These are phyloP conservation scores for Pholiota molesta DNA, from an alignment of 768 basidiomycete genomes.

Conservation along the genomic window DNA sequence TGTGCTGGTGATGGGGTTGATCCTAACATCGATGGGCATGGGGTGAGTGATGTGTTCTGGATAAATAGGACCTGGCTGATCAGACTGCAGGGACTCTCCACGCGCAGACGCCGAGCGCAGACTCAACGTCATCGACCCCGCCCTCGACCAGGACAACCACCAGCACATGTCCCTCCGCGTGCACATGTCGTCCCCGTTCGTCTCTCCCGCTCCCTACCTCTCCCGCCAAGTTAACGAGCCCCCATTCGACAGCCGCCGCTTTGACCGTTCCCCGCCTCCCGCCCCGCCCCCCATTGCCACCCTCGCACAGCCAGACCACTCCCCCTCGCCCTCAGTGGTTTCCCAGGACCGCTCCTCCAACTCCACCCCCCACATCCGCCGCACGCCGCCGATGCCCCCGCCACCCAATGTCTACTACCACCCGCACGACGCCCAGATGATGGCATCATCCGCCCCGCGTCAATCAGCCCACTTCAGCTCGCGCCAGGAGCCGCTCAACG, in stretches of 20 bases:
- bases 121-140: conserved; percentile 28
- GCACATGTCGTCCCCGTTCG: conserved; percentile 34
- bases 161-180: conserved; percentile 9
- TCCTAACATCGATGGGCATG: background rate
- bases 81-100: conserved; percentile 8
- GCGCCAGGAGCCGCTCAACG: conserved; percentile 15
- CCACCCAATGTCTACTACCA: conserved; percentile 28
- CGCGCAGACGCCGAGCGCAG: conserved; percentile 4
- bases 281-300: conserved; percentile 53
- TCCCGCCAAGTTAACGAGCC: conserved; percentile 18
- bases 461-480: conserved; percentile 19
- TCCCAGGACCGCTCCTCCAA: conserved; percentile 63
- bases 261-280: conserved; percentile 34
- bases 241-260: conserved; percentile 31
- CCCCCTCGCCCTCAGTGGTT: conserved; percentile 62
- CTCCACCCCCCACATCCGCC: conserved; percentile 48
- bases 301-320: conserved; percentile 42
- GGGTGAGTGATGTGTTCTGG: conserved; percentile 2
- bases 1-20: background rate
- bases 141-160: conserved; percentile 23
- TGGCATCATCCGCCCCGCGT: conserved; percentile 9
- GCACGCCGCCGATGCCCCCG: conserved; percentile 26
- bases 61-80: background rate
- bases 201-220: conserved; percentile 20
- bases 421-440: conserved; percentile 26